phyloP scores from a whole-genome alignment of 352 stramenopile species.

The Globisporangium acanthophoron region DNA sequence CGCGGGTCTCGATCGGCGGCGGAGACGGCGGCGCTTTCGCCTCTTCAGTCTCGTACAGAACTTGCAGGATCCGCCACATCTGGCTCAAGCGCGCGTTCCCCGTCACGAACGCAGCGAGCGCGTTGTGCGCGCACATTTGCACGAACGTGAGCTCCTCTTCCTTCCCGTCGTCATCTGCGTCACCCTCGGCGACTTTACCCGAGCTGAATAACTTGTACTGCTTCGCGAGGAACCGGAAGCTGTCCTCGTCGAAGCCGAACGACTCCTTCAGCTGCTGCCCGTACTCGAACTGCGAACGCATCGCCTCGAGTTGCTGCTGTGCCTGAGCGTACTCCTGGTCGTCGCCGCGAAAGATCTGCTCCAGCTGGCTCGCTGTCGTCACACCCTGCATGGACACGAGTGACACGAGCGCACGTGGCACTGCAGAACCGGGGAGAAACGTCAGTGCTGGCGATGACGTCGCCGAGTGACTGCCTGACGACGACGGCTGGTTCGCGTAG shows the following conservation, averaged over 20 bases:
- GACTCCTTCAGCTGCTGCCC: conserved; percentile 63
- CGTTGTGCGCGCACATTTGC: conserved; percentile 80
- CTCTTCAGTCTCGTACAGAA: conserved; percentile 53
- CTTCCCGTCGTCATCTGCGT: conserved; percentile 1
- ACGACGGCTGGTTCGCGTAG: conserved; percentile 16
- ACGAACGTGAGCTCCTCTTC: conserved; percentile 38
- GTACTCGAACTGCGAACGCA: conserved; percentile 68
- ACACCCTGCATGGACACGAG: conserved; percentile 78
- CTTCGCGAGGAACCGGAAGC: conserved; percentile 76
- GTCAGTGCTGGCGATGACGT: conserved; percentile 37
- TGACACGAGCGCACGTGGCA: conserved; percentile 55
- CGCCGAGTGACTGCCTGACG: conserved; percentile 6
- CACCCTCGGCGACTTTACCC: conserved; percentile 5
- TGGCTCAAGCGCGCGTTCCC: conserved; percentile 71
- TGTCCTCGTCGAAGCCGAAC: conserved; percentile 84
- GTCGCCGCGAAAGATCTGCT: conserved; percentile 68
- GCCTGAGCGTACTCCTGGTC: conserved; percentile 49
- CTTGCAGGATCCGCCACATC: conserved; percentile 84
- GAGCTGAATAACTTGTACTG: conserved; percentile 56
- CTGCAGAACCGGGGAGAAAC: conserved; percentile 15
- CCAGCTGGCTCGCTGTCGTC: conserved; percentile 46
- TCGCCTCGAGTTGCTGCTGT: conserved; percentile 43
- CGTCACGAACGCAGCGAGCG: conserved; percentile 67
- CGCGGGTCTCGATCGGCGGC: conserved; percentile 5
- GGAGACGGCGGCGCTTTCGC: background rate